Conservation (phyloP, 768 basidiomycete species). For the Agaricus bisporus region DNA sequence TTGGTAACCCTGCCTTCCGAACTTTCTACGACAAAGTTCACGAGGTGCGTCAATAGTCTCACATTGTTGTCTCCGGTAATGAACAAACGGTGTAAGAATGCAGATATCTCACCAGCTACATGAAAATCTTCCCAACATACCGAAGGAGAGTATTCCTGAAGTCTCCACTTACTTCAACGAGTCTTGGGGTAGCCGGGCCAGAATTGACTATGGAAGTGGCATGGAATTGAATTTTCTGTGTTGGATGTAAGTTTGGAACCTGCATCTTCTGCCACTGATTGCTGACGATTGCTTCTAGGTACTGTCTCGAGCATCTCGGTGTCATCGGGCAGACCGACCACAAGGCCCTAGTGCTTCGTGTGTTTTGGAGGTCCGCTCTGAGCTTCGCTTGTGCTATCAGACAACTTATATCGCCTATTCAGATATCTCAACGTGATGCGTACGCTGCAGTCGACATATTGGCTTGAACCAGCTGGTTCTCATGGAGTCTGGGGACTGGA, state of each 20-base stretch:
- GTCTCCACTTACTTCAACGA: constrained; percentile 78
- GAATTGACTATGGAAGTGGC: constrained; percentile 99
- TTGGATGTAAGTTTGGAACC: constrained; percentile 70
- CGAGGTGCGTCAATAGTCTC: constrained; percentile 37
- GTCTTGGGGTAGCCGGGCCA: constrained; percentile 84
- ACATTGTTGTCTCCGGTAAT: not conserved
- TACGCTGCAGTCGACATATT: constrained; percentile 85
- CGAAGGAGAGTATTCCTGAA: constrained; percentile 55
- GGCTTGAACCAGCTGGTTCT: constrained; percentile 98
- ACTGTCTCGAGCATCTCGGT: constrained; percentile 72
- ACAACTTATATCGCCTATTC: constrained; percentile 36
- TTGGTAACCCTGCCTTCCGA: constrained; percentile 96
- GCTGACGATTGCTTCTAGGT: constrained; percentile 34
- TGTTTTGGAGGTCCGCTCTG: constrained; percentile 80
- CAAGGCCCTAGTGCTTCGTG: constrained; percentile 66
- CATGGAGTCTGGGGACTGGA: constrained; percentile 98
- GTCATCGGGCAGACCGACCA: constrained; percentile 62
- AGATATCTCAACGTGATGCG: constrained; percentile 82
- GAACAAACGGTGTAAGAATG: not conserved
- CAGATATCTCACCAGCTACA: constrained; percentile 59
- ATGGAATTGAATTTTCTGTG: constrained; percentile 99
- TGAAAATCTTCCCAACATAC: constrained; percentile 47
- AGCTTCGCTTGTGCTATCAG: not conserved
- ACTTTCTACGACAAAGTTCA: constrained; percentile 81
- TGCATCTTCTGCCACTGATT: not conserved